Evolutionary conservation across 2,329 filamentous ascomycete species (phyloP).

Genomic region (Diaporthe citriasiana): DNA sequence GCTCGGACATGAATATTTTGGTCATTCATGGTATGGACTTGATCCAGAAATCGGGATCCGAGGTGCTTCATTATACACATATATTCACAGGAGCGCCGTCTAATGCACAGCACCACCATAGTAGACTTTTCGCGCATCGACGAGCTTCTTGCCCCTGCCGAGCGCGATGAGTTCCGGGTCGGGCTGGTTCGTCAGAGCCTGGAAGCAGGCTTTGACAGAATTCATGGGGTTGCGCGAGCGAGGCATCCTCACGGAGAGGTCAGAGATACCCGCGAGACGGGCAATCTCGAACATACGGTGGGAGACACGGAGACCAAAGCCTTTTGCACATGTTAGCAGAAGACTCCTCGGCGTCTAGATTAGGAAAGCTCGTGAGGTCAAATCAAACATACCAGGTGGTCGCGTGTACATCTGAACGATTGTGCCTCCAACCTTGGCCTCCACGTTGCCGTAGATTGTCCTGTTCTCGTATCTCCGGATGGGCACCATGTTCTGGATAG

Average conservation of each 20-base stretch:
- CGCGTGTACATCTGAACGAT: slow-evolving; percentile 85
- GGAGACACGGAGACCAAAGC: slow-evolving; percentile 93
- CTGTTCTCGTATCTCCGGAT: slow-evolving; percentile 90
- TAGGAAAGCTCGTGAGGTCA: not conserved
- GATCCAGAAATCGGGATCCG: not conserved
- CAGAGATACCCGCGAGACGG: slow-evolving; percentile 86
- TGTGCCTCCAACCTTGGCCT: slow-evolving; percentile 88
- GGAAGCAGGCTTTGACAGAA: slow-evolving; percentile 90
- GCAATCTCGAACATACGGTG: slow-evolving; percentile 96
- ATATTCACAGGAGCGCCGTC: slow-evolving; percentile 45
- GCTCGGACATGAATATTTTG: not conserved
- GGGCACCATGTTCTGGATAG: slow-evolving; percentile 94
- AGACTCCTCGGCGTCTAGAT: not conserved
- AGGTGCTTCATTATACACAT: slow-evolving; percentile 36
- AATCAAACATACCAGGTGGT: slow-evolving; percentile 80
- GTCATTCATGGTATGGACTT: not conserved
- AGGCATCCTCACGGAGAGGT: slow-evolving; percentile 86
- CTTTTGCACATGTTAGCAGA: slow-evolving; percentile 60
- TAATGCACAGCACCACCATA: slow-evolving; percentile 84
- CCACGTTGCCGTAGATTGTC: slow-evolving; percentile 89
- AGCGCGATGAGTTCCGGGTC: slow-evolving; percentile 92
- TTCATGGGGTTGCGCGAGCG: slow-evolving; percentile 97
- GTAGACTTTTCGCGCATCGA: slow-evolving; percentile 97
- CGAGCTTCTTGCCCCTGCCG: slow-evolving; percentile 92
- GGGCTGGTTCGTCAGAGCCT: slow-evolving; percentile 86